A percentile compares a stretch with the other conserved stretches of the same genome.
Conservation (phyloP, 2,329 filamentous ascomycete species). For the Ophiostoma novo-ulmi region DNA sequence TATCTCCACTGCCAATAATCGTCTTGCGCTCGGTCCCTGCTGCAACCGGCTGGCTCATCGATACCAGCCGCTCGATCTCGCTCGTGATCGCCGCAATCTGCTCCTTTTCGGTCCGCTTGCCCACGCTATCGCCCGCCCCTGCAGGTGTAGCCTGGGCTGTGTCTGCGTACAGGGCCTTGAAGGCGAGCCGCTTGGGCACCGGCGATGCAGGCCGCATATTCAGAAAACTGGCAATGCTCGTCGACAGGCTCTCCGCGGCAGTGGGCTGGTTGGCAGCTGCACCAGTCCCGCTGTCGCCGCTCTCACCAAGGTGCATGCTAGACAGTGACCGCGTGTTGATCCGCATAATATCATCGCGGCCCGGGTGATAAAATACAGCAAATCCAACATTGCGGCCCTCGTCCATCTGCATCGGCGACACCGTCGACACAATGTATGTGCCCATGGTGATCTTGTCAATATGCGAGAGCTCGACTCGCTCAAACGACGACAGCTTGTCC, state of each 20-base stretch:
- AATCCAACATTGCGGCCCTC: constrained; percentile 78
- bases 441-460: constrained; percentile 70
- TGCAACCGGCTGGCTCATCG: constrained; percentile 42
- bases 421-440: constrained; percentile 83
- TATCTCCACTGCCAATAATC: constrained; percentile 57
- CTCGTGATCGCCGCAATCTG: constrained; percentile 61
- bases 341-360: constrained; percentile 64
- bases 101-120: constrained; percentile 49
- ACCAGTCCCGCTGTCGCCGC: constrained; percentile 27
- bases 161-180: constrained; percentile 52
- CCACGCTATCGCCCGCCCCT: constrained; percentile 37
- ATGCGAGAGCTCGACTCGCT: constrained; percentile 72
- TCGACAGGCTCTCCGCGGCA: constrained; percentile 28
- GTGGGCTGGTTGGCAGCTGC: background rate
- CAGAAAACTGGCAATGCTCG: constrained; percentile 41
- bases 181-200: constrained; percentile 42
- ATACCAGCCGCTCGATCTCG: constrained; percentile 67
- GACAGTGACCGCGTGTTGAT: constrained; percentile 82
- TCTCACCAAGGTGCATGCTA: constrained; percentile 36
- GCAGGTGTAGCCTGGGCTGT: constrained; percentile 41
- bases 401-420: constrained; percentile 71
- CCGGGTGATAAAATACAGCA: constrained; percentile 69
- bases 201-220: constrained; percentile 35
- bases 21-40: constrained; percentile 39
- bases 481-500: constrained; percentile 90